phyloP scores from a whole-genome alignment of 1,284 basidiomycete species.

The Uromyces viciae-fabae region DNA sequence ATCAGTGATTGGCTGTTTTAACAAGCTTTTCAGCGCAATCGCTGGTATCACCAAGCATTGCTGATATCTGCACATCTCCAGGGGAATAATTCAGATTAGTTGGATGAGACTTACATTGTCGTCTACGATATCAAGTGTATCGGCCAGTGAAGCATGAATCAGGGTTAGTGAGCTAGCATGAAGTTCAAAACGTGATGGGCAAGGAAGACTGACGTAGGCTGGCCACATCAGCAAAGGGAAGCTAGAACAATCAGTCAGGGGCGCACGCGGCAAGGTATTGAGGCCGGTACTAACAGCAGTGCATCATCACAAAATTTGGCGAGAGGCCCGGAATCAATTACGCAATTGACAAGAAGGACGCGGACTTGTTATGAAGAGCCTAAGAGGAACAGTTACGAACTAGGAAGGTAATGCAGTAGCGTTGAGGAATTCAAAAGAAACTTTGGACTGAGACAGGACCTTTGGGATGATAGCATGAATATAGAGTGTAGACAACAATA shows the following conservation, averaged over 20 bases:
- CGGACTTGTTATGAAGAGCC: slow-evolving; percentile 43
- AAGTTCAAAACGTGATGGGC: slow-evolving; percentile 26
- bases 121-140: slow-evolving; percentile 25
- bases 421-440: slow-evolving; percentile 43
- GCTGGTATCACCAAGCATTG: neutral
- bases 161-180: slow-evolving; percentile 13
- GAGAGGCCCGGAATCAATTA: slow-evolving; percentile 36
- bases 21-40: neutral
- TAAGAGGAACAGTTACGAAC: slow-evolving; percentile 36
- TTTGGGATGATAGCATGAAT: slow-evolving; percentile 17
- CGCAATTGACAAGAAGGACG: slow-evolving; percentile 44
- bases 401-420: slow-evolving; percentile 31
- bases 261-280: slow-evolving; percentile 11
- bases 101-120: slow-evolving; percentile 33
- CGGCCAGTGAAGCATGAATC: slow-evolving; percentile 10
- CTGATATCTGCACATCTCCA: neutral
- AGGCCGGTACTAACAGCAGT: slow-evolving; percentile 42
- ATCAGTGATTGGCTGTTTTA: neutral
- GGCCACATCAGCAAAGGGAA: slow-evolving; percentile 37
- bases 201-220: slow-evolving; percentile 45
- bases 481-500: neutral
- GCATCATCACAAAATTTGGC: slow-evolving; percentile 33
- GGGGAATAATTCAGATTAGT: too few species aligned
- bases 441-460: slow-evolving; percentile 41
- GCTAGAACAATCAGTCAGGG: slow-evolving; percentile 43